Conservation (phyloP, 306 rosid species). For the Ochetophila trinervis region DNA sequence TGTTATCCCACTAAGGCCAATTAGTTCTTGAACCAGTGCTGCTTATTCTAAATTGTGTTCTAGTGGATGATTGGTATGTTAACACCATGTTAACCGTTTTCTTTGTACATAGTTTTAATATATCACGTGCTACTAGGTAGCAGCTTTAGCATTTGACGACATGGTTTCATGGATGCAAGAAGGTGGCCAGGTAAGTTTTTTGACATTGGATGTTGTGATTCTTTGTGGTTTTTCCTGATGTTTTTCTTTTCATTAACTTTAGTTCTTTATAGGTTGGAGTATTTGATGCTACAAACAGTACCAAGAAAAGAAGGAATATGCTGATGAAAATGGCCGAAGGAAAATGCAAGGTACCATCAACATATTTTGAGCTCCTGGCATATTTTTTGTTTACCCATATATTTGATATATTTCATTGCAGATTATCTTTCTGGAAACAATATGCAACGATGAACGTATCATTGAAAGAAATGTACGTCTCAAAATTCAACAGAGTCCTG, state of each 20-base stretch:
- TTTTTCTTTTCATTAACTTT: slow-evolving; percentile 17
- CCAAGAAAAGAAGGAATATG: slow-evolving; percentile 80
- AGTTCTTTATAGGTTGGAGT: slow-evolving; percentile 79
- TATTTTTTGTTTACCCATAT: slow-evolving; percentile 7
- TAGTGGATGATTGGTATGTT: slow-evolving; percentile 39
- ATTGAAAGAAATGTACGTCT: slow-evolving; percentile 94
- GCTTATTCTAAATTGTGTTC: slow-evolving; percentile 12
- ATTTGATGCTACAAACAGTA: slow-evolving; percentile 97
- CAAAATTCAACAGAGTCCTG: slow-evolving; percentile 99
- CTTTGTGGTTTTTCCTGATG: slow-evolving; percentile 13
- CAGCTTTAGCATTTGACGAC: slow-evolving; percentile 98
- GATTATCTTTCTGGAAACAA: slow-evolving; percentile 95
- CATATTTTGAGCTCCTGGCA: slow-evolving; percentile 15
- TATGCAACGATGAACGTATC: slow-evolving; percentile 87
- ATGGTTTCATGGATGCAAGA: slow-evolving; percentile 99
- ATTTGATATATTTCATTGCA: slow-evolving; percentile 31
- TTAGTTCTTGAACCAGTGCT: not conserved
- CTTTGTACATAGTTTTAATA: slow-evolving; percentile 87
- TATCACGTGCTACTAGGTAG: slow-evolving; percentile 99
- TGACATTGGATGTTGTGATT: slow-evolving; percentile 21
- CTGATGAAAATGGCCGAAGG: slow-evolving; percentile 99
- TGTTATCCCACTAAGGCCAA: not conserved
- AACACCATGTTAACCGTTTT: slow-evolving; percentile 59
- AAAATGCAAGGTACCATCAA: slow-evolving; percentile 80
- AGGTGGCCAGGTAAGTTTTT: slow-evolving; percentile 91